Evolutionary conservation across 139 green algal genomes (phyloP), one percentile per base, ranked within the genome.

Genomic region (Tetraselmis striata): DNA sequence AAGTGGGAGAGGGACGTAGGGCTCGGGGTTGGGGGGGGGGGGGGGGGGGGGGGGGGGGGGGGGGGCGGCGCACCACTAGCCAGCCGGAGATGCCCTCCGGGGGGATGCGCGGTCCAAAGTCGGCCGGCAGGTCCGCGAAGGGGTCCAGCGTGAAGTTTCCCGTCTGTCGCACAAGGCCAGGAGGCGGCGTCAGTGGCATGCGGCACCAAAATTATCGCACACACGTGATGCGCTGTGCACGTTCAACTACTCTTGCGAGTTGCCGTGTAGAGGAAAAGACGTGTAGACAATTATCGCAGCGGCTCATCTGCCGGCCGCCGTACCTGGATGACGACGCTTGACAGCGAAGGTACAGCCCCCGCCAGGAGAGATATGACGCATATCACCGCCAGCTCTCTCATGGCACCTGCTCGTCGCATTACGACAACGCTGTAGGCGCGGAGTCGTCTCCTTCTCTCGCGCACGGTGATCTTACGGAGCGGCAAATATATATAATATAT

Each of bases 91-190:
- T 32, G 1, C 93, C 93, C 5, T 89, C 58, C 27, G 87, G 83
- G 0, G 87, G 85, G 18, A 96, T 59, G 0, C 82, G 80, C 1
- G 90, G 90, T 0, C 93, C 93, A 82, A 96, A 96, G 31, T 95
- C 89, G 59, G 89, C 87, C 0, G 90, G 88, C 30, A 95, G 78
- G 27, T 92, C 85, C 2, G 83, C 79, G 0, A 90, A n/a, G 23
- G 82, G 76, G 11, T 86, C 82, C 2, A 88, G 83, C 1, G 75
- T 87, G n/a, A 87, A 84, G 77, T 88, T 88, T 45, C 78, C 77
- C 0, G 87, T 86, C 87, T 90, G 86, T 81, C 32, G 11, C 11
- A 32, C n/a, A n/a, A n/a, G n/a, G n/a, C n/a, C n/a, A n/a, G n/a
- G n/a, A n/a, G n/a, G n/a, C n/a, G n/a, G n/a, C n/a, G n/a, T n/a